Percentiles rank a stretch among this genome's conserved stretches.
These are phyloP conservation scores for Domatiomyces catenatus DNA, from an alignment of 2,329 filamentous ascomycete genomes.

Conservation along the genomic window DNA sequence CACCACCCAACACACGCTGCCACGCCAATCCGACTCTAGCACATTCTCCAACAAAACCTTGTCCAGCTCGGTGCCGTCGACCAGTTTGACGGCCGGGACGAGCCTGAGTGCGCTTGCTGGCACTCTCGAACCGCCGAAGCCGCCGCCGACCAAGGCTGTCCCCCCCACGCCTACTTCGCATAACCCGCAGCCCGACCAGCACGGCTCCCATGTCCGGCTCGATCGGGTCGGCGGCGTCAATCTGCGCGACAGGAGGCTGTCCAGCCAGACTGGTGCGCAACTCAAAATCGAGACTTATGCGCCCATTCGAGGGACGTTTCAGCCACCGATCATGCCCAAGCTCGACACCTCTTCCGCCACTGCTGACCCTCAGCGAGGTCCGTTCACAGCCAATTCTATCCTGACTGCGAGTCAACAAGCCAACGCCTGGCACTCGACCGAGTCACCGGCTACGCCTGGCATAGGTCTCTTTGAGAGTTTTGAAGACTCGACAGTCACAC, in stretches of 20 bases:
- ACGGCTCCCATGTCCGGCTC: no score
- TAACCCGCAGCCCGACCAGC: no score
- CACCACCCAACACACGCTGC: conserved; percentile 50
- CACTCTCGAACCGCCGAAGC: conserved; percentile 22
- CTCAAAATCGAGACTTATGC: conserved; percentile 68
- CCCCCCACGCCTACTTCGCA: conserved; percentile 1
- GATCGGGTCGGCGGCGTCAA: conserved; percentile 21
- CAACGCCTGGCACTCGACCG: conserved; percentile 13
- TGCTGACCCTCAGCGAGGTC: conserved; percentile 6
- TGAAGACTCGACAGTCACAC: conserved; percentile 20
- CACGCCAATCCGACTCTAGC: conserved; percentile 65
- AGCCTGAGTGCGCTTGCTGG: conserved; percentile 61
- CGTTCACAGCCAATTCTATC: conserved; percentile 7
- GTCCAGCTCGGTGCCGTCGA: conserved; percentile 64
- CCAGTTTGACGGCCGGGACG: conserved; percentile 52
- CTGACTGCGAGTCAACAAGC: conserved; percentile 21
- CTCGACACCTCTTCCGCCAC: conserved; percentile 6
- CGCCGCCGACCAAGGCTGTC: conserved; percentile 9
- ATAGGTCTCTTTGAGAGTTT: conserved; percentile 32
- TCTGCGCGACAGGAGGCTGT: conserved; percentile 63
- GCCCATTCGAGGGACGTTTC: neutral
- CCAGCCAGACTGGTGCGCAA: conserved; percentile 63
- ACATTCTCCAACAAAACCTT: conserved; percentile 53
- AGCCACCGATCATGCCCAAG: conserved; percentile 3
- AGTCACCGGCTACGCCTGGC: conserved; percentile 27